Conservation (phyloP, 176 grass and related monocot genomes). For the Ensete ventricosum region DNA sequence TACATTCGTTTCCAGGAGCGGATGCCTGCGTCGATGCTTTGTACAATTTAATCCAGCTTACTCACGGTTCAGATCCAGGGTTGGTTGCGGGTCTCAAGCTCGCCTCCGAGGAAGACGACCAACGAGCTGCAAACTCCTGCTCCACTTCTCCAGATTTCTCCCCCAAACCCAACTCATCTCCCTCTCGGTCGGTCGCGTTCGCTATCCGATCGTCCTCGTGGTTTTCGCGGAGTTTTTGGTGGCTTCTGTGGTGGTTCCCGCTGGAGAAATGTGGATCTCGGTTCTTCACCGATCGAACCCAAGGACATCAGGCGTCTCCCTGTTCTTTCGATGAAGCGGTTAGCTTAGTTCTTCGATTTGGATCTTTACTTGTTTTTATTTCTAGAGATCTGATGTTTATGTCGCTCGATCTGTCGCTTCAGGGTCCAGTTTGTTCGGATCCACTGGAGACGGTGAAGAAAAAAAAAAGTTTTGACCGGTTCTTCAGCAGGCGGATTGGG, state of each 20-base stretch:
- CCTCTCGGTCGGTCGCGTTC: neutral
- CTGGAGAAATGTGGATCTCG: constrained; percentile 5
- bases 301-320: neutral
- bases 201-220: neutral
- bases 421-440: neutral
- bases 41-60: constrained; percentile 2
- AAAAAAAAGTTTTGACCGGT: neutral
- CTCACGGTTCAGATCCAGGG: neutral
- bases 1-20: too few species aligned
- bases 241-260: neutral
- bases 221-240: neutral
- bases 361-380: neutral
- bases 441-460: neutral
- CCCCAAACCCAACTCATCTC: neutral
- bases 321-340: constrained; percentile 21
- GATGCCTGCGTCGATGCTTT: too few species aligned
- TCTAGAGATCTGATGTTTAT: constrained; percentile 4
- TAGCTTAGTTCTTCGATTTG: neutral
- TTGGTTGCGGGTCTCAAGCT: constrained; percentile 5
- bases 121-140: neutral
- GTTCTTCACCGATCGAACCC: neutral
- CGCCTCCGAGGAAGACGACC: neutral
- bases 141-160: neutral
- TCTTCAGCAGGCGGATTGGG: neutral
- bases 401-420: constrained; percentile 8